Percentiles rank a stretch among this genome's conserved stretches.
Evolutionary conservation across 352 stramenopile genomes (phyloP).

Genomic region (Globisporangium irregulare): DNA sequence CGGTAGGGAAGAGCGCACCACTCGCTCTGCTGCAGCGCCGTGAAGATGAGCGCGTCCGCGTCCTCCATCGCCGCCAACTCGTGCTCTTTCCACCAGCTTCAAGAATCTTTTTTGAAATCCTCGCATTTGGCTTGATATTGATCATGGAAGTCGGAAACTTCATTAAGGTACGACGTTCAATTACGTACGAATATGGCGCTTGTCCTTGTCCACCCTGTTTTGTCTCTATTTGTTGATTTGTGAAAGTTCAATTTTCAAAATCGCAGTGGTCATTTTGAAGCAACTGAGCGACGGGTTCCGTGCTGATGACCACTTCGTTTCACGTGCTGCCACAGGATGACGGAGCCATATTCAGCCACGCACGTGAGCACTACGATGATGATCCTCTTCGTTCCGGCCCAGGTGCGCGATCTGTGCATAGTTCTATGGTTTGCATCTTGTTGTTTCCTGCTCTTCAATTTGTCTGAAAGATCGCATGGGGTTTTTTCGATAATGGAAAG

Average conservation of each 20-base stretch:
- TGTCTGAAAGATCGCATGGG: neutral
- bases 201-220: neutral
- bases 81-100: neutral
- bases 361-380: neutral
- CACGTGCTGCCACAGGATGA: neutral
- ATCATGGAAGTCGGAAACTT: neutral
- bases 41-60: constrained; percentile 40
- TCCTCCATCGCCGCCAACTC: constrained; percentile 31
- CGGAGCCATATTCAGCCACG: neutral
- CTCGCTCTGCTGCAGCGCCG: constrained; percentile 48
- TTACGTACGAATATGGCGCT: neutral
- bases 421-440: neutral
- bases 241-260: neutral
- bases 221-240: neutral
- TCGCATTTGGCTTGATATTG: neutral
- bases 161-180: neutral
- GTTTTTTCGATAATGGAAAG: constrained; percentile 7
- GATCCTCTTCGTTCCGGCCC: neutral
- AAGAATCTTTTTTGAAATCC: constrained; percentile 1
- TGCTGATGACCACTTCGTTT: neutral
- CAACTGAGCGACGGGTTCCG: too few species aligned
- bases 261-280: neutral
- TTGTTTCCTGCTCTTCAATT: neutral
- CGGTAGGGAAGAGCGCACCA: constrained; percentile 23
- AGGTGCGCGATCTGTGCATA: neutral